These are phyloP conservation scores for Alternaria angustiovoidea DNA, from an alignment of 2,329 filamentous ascomycete species.

Conservation along the genomic window DNA sequence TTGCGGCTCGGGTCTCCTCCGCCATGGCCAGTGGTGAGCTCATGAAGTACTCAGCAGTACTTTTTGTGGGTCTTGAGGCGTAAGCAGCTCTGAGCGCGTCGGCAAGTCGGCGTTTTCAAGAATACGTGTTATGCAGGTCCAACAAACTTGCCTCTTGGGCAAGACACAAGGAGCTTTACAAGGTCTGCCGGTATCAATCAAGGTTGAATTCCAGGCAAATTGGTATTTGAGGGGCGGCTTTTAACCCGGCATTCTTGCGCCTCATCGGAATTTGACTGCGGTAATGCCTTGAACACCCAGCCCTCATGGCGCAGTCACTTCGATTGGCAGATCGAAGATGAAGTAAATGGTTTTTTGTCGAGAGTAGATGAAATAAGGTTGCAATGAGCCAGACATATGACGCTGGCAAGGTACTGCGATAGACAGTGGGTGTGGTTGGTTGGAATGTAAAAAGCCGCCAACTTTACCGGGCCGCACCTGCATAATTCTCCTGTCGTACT, in stretches of 20 bases:
- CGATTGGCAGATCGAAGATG: neutral
- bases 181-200: neutral
- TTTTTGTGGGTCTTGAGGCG: constrained; percentile 1
- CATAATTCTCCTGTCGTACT: neutral
- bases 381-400: constrained; percentile 1
- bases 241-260: neutral
- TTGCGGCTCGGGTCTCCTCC: constrained; percentile 1
- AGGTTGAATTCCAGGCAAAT: neutral
- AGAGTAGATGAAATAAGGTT: neutral
- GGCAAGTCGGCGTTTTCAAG: neutral
- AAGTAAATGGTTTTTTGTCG: neutral
- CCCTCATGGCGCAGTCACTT: neutral
- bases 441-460: constrained; percentile 8
- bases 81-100: neutral
- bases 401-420: neutral
- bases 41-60: neutral
- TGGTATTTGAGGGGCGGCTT: neutral
- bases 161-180: neutral
- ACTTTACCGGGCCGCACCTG: constrained; percentile 7
- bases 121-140: neutral
- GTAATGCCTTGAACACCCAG: neutral
- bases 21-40: neutral
- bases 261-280: neutral
- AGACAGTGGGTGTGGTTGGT: neutral
- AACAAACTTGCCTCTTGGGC: neutral